Percentiles rank a stretch among this genome's conserved stretches.
Evolutionary conservation across 805 yeast species (phyloP).

Genomic region (Wickerhamomyces silvicola): DNA sequence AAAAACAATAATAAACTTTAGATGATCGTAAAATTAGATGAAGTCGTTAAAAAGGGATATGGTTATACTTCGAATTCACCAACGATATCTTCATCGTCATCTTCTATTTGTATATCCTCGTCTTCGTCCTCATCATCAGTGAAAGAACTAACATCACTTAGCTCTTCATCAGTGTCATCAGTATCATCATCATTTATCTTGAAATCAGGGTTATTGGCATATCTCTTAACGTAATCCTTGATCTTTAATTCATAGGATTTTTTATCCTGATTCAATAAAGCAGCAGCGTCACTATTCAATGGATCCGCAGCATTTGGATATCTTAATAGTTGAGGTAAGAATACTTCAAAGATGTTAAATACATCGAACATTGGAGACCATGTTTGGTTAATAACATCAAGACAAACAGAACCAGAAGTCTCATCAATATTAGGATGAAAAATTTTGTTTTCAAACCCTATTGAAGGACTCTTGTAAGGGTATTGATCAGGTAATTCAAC

Average conservation of each 20-base stretch:
- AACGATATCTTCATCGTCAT: constrained; percentile 13
- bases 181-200: constrained; percentile 42
- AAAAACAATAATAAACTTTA: not conserved
- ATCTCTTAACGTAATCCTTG: constrained; percentile 62
- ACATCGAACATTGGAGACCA: constrained; percentile 98
- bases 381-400: constrained; percentile 93
- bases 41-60: not conserved
- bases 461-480: constrained; percentile 93
- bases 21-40: not conserved
- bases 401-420: constrained; percentile 83
- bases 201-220: constrained; percentile 44
- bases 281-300: constrained; percentile 83
- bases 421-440: constrained; percentile 96
- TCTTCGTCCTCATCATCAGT: constrained; percentile 20
- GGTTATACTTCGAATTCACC: constrained; percentile 11
- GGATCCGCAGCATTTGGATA: constrained; percentile 97
- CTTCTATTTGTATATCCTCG: constrained; percentile 3
- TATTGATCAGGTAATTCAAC: constrained; percentile 94
- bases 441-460: constrained; percentile 86
- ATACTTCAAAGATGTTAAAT: constrained; percentile 84
- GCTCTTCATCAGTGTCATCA: constrained; percentile 35
- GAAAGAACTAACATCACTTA: constrained; percentile 21
- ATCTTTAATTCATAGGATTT: constrained; percentile 63
- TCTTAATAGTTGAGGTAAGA: constrained; percentile 82
- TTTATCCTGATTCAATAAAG: constrained; percentile 64